Evolutionary conservation across 106 monocot species (phyloP).

Genomic region (Iris macrosiphon): DNA sequence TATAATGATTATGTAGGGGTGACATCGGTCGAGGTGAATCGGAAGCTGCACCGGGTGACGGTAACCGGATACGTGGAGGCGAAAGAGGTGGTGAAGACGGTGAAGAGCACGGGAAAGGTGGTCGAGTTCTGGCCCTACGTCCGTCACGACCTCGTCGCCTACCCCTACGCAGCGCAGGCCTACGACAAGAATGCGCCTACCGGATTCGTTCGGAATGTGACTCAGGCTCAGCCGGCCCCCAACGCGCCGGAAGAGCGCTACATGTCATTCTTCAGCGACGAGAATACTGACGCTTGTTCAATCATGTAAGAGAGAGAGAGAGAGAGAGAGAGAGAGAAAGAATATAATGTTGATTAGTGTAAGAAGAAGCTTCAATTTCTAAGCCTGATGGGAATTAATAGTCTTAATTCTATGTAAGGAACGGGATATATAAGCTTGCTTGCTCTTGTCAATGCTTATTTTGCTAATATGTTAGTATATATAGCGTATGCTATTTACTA

Average conservation of each 20-base stretch:
- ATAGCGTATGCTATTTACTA: no score
- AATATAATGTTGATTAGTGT: no score
- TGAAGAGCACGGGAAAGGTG: conserved; percentile 43
- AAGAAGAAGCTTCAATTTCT: no score
- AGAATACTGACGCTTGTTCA: conserved; percentile 51
- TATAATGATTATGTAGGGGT: no score
- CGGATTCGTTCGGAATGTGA: conserved; percentile 44
- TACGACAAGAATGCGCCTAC: conserved; percentile 58
- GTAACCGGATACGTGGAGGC: conserved; percentile 51
- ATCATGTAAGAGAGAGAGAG: conserved; percentile 63
- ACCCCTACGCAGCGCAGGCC: conserved; percentile 39
- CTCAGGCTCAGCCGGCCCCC: conserved; percentile 28
- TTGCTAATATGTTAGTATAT: no score
- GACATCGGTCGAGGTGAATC: conserved; percentile 36
- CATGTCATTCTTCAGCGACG: conserved; percentile 47
- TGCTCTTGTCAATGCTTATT: no score
- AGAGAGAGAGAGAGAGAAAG: no score
- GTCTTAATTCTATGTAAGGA: no score
- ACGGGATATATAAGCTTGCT: no score
- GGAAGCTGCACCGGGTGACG: conserved; percentile 45
- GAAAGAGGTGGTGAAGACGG: conserved; percentile 34
- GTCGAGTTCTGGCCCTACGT: conserved; percentile 63
- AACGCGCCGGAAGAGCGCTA: conserved; percentile 11
- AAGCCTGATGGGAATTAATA: no score
- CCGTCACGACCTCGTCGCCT: conserved; percentile 36